phyloP scores from a whole-genome alignment of 1,284 basidiomycete species.

The Salmacisia buchloeana region DNA sequence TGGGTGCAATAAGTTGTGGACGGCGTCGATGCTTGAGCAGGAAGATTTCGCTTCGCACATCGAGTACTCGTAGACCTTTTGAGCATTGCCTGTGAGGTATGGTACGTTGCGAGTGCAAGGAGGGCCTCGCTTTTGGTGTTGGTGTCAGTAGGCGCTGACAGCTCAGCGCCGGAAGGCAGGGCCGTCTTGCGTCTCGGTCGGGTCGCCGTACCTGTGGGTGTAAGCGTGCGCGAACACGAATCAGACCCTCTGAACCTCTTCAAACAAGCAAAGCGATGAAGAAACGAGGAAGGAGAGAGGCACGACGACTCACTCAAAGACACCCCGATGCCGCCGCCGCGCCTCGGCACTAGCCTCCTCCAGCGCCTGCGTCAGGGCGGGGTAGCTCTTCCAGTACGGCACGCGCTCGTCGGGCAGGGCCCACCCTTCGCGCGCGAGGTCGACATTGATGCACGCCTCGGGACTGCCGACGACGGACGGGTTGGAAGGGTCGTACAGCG shows the following conservation, averaged over 20 bases:
- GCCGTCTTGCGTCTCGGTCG: neutral
- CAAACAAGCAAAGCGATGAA: neutral
- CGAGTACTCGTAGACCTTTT: too few relatives aligned
- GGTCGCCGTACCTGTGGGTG: conserved; percentile 3
- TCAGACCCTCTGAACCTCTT: neutral
- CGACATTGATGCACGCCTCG: conserved; percentile 37
- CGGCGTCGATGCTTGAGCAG: too few relatives aligned
- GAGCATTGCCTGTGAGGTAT: too few relatives aligned
- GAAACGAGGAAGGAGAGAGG: neutral
- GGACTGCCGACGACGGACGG: conserved; percentile 22
- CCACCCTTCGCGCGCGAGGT: conserved; percentile 30
- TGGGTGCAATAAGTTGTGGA: too few relatives aligned
- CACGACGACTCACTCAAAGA: conserved; percentile 18
- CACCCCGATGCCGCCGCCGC: conserved; percentile 24
- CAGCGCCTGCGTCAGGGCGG: conserved; percentile 23
- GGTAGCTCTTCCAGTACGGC: conserved; percentile 34
- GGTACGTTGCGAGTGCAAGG: too few relatives aligned
- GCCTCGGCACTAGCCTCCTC: conserved; percentile 30
- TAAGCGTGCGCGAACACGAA: too few relatives aligned
- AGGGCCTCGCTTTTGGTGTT: too few relatives aligned
- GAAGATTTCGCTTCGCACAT: too few relatives aligned
- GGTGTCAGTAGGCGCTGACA: too few relatives aligned
- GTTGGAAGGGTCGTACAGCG: conserved; percentile 38
- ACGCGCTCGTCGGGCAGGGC: conserved; percentile 32
- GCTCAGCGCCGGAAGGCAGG: conserved; percentile 7